Evolutionary conservation across 2,329 filamentous ascomycete genomes (phyloP).

Genomic region (Onygena corvina): DNA sequence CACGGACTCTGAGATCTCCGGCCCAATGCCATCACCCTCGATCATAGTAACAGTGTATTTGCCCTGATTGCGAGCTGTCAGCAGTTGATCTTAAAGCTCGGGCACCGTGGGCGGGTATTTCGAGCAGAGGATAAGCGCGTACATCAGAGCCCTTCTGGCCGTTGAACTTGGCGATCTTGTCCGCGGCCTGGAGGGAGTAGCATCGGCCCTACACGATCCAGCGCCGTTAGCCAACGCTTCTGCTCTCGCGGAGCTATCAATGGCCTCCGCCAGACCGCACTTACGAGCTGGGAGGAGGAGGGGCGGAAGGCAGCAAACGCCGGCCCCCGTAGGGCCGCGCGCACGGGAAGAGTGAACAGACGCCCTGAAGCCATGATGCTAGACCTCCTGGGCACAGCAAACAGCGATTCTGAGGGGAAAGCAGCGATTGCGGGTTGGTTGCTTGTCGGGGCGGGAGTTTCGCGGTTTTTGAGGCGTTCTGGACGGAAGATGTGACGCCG

Average conservation of each 20-base stretch:
- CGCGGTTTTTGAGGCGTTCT: neutral
- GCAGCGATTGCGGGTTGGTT: neutral
- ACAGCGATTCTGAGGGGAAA: neutral
- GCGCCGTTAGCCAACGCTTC: slow-evolving; percentile 12
- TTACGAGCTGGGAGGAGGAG: slow-evolving; percentile 47
- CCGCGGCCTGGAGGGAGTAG: slow-evolving; percentile 42
- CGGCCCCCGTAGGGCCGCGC: slow-evolving; percentile 65
- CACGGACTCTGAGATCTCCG: slow-evolving; percentile 93
- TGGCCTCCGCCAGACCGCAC: slow-evolving; percentile 18
- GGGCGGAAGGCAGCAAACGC: slow-evolving; percentile 37
- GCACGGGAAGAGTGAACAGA: slow-evolving; percentile 61
- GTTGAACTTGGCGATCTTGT: slow-evolving; percentile 83
- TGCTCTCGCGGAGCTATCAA: slow-evolving; percentile 7
- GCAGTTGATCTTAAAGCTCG: neutral
- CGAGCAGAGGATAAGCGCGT: slow-evolving; percentile 36
- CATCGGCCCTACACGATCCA: slow-evolving; percentile 45
- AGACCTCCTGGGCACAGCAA: slow-evolving; percentile 10
- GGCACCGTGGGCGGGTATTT: neutral
- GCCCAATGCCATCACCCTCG: slow-evolving; percentile 97
- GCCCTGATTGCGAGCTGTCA: slow-evolving; percentile 46
- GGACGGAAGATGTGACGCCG: slow-evolving; percentile 2
- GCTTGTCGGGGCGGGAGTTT: neutral
- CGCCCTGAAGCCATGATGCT: slow-evolving; percentile 71
- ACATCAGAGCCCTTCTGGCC: slow-evolving; percentile 81
- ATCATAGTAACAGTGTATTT: slow-evolving; percentile 95